These are phyloP conservation scores for Ampelomyces quisqualis DNA, from an alignment of 2,329 filamentous ascomycete species.

Conservation along the genomic window DNA sequence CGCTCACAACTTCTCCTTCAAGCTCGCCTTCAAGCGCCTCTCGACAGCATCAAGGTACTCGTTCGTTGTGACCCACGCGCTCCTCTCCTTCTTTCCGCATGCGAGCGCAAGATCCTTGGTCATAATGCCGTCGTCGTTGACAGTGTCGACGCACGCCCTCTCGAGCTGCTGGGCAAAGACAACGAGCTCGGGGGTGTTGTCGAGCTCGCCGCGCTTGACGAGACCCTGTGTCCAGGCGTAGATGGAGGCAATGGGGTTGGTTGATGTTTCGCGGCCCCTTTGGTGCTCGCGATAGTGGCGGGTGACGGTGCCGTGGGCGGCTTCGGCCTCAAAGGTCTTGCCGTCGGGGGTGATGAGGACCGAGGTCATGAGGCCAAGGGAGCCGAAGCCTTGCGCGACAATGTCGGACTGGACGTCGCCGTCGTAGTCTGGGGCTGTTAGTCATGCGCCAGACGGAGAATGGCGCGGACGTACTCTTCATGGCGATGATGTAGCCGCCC, in stretches of 20 bases:
- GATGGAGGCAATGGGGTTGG: conserved; percentile 98
- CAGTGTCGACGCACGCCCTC: conserved; percentile 89
- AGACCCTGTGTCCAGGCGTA: conserved; percentile 98
- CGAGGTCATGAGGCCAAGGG: conserved; percentile 96
- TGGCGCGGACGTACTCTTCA: conserved; percentile 73
- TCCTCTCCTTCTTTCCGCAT: conserved; percentile 80
- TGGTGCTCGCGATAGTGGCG: conserved; percentile 99
- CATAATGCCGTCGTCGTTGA: conserved; percentile 94
- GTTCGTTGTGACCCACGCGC: conserved; percentile 85
- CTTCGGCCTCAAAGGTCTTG: conserved; percentile 96
- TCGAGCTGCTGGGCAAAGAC: conserved; percentile 90
- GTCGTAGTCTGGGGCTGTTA: conserved; percentile 74
- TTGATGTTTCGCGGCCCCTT: conserved; percentile 95
- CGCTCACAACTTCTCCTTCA: conserved; percentile 72
- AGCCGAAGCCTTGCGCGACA: conserved; percentile 96
- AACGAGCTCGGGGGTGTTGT: conserved; percentile 87
- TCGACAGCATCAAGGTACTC: conserved; percentile 92
- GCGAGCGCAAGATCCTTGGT: conserved; percentile 98
- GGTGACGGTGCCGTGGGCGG: conserved; percentile 96
- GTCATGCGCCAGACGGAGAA: conserved; percentile 5
- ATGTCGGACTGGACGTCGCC: conserved; percentile 99
- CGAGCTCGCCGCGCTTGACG: conserved; percentile 87
- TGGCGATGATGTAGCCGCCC: conserved; percentile 93
- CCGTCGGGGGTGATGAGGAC: conserved; percentile 95
- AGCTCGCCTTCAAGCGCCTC: conserved; percentile 74